These are phyloP conservation scores for Plantago lanceolata DNA, from an alignment of 305 asterid species.

Conservation along the genomic window DNA sequence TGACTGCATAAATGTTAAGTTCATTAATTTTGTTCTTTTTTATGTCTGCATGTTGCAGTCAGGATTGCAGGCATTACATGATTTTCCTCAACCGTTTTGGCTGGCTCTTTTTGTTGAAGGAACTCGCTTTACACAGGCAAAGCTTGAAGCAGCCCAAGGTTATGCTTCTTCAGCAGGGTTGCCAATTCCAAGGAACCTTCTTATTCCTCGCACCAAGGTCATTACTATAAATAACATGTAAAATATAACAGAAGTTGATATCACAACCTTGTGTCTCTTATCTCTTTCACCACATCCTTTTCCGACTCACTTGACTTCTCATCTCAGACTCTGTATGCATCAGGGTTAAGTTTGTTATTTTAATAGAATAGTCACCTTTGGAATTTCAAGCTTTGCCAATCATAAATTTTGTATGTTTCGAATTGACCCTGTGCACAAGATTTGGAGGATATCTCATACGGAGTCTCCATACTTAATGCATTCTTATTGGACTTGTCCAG, in stretches of 20 bases:
- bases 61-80: slow-evolving; percentile 45
- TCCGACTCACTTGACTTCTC: neutral
- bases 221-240: slow-evolving; percentile 6
- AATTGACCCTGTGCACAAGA: slow-evolving; percentile 5
- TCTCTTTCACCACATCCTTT: neutral
- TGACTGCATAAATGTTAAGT: slow-evolving; percentile 14
- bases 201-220: slow-evolving; percentile 83
- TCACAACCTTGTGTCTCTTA: neutral
- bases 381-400: neutral
- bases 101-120: slow-evolving; percentile 78
- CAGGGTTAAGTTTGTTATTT: neutral
- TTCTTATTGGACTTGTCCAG: slow-evolving; percentile 39
- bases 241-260: slow-evolving; percentile 1
- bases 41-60: slow-evolving; percentile 41
- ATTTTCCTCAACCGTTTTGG: slow-evolving; percentile 66
- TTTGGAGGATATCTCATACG: slow-evolving; percentile 11
- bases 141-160: slow-evolving; percentile 65
- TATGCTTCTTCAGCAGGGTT: slow-evolving; percentile 56
- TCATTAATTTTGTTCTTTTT: slow-evolving; percentile 24
- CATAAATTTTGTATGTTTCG: slow-evolving; percentile 3
- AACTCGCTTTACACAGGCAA: slow-evolving; percentile 65
- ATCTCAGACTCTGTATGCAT: neutral
- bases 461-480: neutral
- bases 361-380: neutral
- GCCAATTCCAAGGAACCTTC: slow-evolving; percentile 63